Evolutionary conservation across 345 rosid species (phyloP), one percentile per base, ranked within the genome.

Genomic region (Pistacia atlantica): DNA sequence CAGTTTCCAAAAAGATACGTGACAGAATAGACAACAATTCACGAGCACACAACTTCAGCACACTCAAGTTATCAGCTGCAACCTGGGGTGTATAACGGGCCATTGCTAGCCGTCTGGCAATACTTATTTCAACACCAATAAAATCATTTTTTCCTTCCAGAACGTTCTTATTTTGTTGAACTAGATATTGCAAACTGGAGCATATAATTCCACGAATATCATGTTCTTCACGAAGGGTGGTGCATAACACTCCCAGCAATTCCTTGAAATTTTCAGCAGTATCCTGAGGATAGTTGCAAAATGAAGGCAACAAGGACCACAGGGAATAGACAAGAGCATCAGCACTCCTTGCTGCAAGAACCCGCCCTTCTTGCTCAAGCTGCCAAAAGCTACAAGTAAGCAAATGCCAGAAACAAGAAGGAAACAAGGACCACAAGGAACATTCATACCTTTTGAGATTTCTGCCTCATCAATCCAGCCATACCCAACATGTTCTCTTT

Each of bases 281-380:
- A 79, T 96, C 97, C 80, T 78, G 62, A 33, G 98, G 90, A 81
- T 91, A 92, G 69, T 91, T 92, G 87, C 97, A 92, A 88, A 93
- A 96, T 14, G 98, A 92, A 68, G 99, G 98, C 72, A 96, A 79
- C 82, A 96, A 86, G 52, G 98, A 92, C 97, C 99, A 93, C 69
- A 96, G 67, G 45, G 97, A 90, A 86, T 92, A 90, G 62, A 84
- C 83, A 60, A 93, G 89, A 67, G 94, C 89, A 76, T 92, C 93
- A 13, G 84, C 86, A 82, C 87, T 84, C 81, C 93, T 88, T 65
- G 95, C 89, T 56, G 97, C 82, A 69, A 71, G 68, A 74, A 90
- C 70, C 17, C 80, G 84, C 72, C 95, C 99, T 84, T 91, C 93
- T 45, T 77, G 76, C 85, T 92, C 90, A 71, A 93, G 89, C 99